Evolutionary conservation across 371 early-diverging fungal genomes (phyloP), one percentile per base, ranked within the genome.

Genomic region (Mucor piriformis): DNA sequence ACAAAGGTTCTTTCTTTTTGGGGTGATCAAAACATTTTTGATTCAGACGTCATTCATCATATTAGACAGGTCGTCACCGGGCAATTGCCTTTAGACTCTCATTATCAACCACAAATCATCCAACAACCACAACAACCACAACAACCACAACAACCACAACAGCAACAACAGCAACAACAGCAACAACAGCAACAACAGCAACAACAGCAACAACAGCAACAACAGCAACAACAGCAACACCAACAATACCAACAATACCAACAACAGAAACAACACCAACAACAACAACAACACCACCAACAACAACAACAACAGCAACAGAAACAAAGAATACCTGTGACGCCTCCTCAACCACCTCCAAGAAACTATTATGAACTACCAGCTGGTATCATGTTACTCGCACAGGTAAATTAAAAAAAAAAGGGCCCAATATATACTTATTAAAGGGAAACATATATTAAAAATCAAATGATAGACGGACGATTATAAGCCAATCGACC

Each of bases 1-100:
- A 5, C 20, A 24, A 13, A 86, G 84, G 80, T 84, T 6, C 72
- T 87, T 21, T 69, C 69, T 8, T 81, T 87, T 24, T 87, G 87
- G 87, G 66, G 66, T 6, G 78, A 74, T 20, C 76, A 75, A 27
- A 71, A 72, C 13, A 80, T 78, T 42, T 82, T 83, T 60, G 81
- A 78, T 16, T 47, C 65, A 5, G 35, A 50, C 25, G 47, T 69
- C 12, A 69, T 85, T n/a, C 66, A 67, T 43, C 25, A 64, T 21
- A 70, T 86, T 50, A 72, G 66, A 40, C 51, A 66, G 25, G 66
- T 64, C 42, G 71, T 83, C 11, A 58, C 59, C 8, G 54, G 67
- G 21, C 74, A 58, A 21, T 16, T 42, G 18, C 42, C 42, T 16
- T 1, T 42, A 18, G 42, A 42, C 7, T 3, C 42, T 8, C 37